Conservation (phyloP, 768 basidiomycete genomes). For the Psilocybe subaeruginosa region DNA sequence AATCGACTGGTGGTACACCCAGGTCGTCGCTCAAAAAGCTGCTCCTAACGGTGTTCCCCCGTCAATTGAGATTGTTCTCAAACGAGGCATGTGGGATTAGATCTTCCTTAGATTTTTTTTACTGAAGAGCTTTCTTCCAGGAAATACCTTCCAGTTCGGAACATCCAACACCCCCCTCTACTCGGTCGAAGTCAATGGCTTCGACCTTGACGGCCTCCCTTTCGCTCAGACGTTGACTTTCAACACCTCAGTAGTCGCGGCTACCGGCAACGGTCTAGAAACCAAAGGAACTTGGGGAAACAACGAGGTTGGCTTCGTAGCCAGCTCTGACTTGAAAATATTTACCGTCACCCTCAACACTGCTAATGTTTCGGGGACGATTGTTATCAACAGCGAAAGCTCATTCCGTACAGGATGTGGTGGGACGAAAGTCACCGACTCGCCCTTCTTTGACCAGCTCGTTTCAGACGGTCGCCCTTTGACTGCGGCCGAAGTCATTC, state of each 20-base stretch:
- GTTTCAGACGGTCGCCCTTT: constrained; percentile 1
- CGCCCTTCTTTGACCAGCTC: not conserved
- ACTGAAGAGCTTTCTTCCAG: not conserved
- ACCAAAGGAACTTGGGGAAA: not conserved
- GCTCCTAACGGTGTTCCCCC: not conserved
- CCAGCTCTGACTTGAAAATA: not conserved
- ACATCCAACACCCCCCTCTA: constrained; percentile 4
- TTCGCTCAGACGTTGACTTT: constrained; percentile 2
- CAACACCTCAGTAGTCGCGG: not conserved
- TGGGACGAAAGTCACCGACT: not conserved
- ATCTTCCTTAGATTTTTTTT: not conserved
- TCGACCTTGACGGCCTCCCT: not conserved
- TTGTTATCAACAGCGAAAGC: constrained; percentile 5
- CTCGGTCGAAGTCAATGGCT: constrained; percentile 5
- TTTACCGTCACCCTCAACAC: constrained; percentile 3
- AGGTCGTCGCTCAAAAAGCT: not conserved
- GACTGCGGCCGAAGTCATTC: not conserved
- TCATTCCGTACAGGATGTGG: not conserved
- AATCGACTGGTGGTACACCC: constrained; percentile 4
- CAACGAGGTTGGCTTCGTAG: not conserved
- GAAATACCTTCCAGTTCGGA: constrained; percentile 5
- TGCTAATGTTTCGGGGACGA: not conserved
- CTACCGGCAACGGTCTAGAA: not conserved
- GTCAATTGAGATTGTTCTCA: constrained; percentile 4
- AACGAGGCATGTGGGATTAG: not conserved